These are phyloP conservation scores for Rhynchosporium secalis DNA, from an alignment of 2,329 filamentous ascomycete species.

Conservation along the genomic window DNA sequence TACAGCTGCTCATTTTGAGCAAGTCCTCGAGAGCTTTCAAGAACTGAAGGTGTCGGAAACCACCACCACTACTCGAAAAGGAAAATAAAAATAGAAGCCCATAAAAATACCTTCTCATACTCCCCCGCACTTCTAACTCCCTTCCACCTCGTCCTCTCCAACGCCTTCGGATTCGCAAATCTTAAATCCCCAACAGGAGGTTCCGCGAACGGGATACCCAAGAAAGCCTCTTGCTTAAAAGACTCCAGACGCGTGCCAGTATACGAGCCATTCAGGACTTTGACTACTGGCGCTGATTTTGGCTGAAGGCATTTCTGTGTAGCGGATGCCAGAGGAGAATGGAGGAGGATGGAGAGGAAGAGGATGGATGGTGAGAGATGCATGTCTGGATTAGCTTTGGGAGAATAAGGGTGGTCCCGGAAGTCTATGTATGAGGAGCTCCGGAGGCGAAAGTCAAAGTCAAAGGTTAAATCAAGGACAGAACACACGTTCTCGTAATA, in stretches of 20 bases:
- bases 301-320: neutral
- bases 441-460: too few relatives aligned
- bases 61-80: neutral
- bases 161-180: slow-evolving; percentile 18
- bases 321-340: neutral
- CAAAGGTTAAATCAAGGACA: too few relatives aligned
- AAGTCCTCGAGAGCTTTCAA: too few relatives aligned
- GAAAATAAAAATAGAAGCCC: neutral
- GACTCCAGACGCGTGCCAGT: slow-evolving; percentile 19
- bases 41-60: too few relatives aligned
- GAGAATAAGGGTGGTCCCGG: too few relatives aligned
- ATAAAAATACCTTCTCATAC: slow-evolving; percentile 17
- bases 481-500: too few relatives aligned
- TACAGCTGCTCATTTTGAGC: too few relatives aligned
- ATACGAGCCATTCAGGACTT: slow-evolving; percentile 27
- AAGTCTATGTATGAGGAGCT: too few relatives aligned
- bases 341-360: neutral
- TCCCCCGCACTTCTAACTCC: slow-evolving; percentile 22
- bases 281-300: slow-evolving; percentile 10
- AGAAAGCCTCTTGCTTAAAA: slow-evolving; percentile 28
- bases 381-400: neutral
- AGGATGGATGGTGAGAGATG: neutral
- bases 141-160: slow-evolving; percentile 24
- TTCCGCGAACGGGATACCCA: slow-evolving; percentile 29
- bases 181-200: slow-evolving; percentile 24